These are phyloP conservation scores for Collybiopsis luxurians DNA, from an alignment of 768 basidiomycete species.

Conservation along the genomic window DNA sequence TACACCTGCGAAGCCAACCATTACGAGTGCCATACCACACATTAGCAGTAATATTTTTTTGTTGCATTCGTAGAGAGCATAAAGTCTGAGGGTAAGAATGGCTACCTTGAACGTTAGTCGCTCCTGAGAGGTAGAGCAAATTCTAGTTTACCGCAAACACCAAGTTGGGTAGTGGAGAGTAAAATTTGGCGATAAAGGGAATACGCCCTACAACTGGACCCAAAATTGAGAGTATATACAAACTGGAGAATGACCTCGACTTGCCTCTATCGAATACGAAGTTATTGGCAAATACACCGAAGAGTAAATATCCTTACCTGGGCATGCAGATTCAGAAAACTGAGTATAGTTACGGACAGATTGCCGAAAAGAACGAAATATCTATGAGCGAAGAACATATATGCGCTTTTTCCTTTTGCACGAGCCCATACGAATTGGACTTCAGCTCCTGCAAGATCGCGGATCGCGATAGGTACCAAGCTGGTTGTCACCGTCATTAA, in stretches of 20 bases:
- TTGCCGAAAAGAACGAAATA: neutral
- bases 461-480: no score
- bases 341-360: neutral
- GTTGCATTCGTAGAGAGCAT: neutral
- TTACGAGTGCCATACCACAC: neutral
- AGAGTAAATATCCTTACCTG: no score
- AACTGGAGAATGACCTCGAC: no score
- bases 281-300: no score
- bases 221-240: no score
- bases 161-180: neutral
- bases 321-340: neutral
- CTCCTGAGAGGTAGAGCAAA: neutral
- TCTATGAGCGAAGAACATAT: neutral
- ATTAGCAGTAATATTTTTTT: neutral
- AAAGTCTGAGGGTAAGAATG: neutral
- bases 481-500: neutral
- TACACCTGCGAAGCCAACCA: neutral
- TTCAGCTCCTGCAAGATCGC: neutral
- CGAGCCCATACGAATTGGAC: neutral
- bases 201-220: no score
- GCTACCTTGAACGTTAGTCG: neutral
- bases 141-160: neutral
- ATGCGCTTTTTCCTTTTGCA: neutral
- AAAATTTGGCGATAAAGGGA: neutral
- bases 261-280: no score